Evolutionary conservation across 148 eudicot genomes (phyloP), one percentile per base, ranked within the genome.

Genomic region (Pouteria glomerata): DNA sequence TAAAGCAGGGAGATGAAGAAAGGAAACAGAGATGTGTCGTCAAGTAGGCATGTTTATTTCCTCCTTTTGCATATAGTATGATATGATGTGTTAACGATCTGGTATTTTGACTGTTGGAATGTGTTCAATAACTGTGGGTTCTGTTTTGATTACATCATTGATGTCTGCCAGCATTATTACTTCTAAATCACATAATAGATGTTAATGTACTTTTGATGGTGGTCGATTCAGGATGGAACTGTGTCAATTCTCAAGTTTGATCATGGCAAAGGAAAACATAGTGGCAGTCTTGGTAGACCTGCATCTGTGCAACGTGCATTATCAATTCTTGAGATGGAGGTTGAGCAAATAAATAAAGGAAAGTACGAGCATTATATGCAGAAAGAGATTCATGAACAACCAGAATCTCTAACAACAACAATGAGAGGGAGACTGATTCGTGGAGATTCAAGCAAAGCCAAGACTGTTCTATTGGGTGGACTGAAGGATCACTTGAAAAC

Each of bases 381-480:
- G 79, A 93, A 93, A 68, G 98, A 93, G 70, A 90, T 93, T 66
- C 98, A 93, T 52, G 98, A 93, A 56, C 98, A 93, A 63, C 92
- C 92, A 24, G 94, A 96, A 76, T 96, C 99, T 35, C 70, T 96
- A 53, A 92, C 78, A 63, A 96, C 99, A 34, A 92, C 99, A 66
- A 92, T 96, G 99, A 77, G 97, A 65, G 99, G 99, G 66, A 84
- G 99, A 81, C 96, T 96, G 78, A 79, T 96, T 66, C 99, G 90
- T 68, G 97, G 92, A 79, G 97, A 97, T 76, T 87, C 87, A 57
- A 67, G 84, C 83, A 96, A 92, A 85, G 86, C 86, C 67, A 92
- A 92, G 79, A 84, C 88, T 65, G 97, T 96, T 47, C 84, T 92
- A 69, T 82, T 96, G 66, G 99, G 99, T 76, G 99, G 99, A 64